phyloP scores from a whole-genome alignment of 306 rosid species.

The Nissolia schottii region DNA sequence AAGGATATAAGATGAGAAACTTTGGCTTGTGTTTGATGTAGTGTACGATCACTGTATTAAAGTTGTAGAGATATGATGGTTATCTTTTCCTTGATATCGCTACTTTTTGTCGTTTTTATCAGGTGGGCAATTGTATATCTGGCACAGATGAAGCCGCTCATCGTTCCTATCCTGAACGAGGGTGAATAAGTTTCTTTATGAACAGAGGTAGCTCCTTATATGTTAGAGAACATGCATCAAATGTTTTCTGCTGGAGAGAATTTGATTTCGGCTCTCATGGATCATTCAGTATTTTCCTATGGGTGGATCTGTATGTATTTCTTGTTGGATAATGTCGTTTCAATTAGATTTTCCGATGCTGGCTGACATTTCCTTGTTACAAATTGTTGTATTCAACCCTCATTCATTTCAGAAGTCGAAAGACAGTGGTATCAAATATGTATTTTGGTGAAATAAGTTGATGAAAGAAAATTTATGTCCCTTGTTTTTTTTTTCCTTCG shows the following conservation, averaged over 20 bases:
- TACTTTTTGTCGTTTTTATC: not conserved
- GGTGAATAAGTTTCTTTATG: slow-evolving; percentile 39
- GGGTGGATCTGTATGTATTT: slow-evolving; percentile 31
- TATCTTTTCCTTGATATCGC: not conserved
- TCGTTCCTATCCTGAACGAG: slow-evolving; percentile 79
- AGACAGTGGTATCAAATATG: slow-evolving; percentile 13
- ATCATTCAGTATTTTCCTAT: slow-evolving; percentile 20
- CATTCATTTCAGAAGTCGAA: slow-evolving; percentile 21
- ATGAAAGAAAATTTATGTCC: not conserved
- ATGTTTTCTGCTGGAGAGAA: slow-evolving; percentile 22
- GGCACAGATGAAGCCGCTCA: slow-evolving; percentile 94
- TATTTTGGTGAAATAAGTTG: slow-evolving; percentile 30
- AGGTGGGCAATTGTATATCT: slow-evolving; percentile 96
- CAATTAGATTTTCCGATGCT: slow-evolving; percentile 26
- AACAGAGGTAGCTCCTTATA: slow-evolving; percentile 18
- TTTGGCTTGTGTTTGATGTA: not conserved
- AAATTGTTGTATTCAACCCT: slow-evolving; percentile 24
- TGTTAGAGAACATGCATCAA: slow-evolving; percentile 15
- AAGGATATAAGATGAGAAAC: not conserved
- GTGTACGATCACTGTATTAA: not conserved
- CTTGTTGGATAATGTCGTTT: slow-evolving; percentile 22
- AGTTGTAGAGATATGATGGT: not conserved
- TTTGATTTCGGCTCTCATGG: slow-evolving; percentile 27
- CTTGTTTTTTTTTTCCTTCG: too few relatives aligned
- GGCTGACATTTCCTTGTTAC: not conserved